Percentiles rank a stretch among this genome's conserved stretches.
These are phyloP conservation scores for Quercus ilex DNA, from an alignment of 306 rosid species.

Conservation along the genomic window DNA sequence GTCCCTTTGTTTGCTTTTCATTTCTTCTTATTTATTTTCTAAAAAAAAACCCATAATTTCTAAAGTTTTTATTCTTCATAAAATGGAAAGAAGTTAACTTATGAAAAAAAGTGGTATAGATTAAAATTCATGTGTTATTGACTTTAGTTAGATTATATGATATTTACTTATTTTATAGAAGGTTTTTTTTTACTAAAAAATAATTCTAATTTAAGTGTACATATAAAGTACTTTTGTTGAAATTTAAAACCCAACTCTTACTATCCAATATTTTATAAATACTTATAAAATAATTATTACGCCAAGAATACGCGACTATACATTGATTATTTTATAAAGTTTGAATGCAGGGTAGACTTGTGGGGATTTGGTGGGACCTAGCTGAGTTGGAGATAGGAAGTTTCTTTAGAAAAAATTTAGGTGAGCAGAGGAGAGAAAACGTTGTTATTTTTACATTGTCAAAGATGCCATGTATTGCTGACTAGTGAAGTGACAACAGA, in stretches of 20 bases:
- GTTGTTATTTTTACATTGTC: background rate
- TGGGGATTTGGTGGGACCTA: conserved; percentile 4
- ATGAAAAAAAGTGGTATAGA: too few species aligned
- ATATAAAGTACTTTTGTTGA: rapidly evolving
- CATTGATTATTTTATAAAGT: too few species aligned
- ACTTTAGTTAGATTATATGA: too few species aligned
- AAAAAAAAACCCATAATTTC: too few species aligned
- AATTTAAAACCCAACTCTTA: rapidly evolving
- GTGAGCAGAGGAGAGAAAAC: too few species aligned
- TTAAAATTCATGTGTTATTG: too few species aligned
- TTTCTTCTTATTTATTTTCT: background rate
- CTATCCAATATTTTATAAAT: rapidly evolving
- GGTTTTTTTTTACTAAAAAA: rapidly evolving
- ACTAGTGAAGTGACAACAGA: background rate
- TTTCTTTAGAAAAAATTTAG: background rate
- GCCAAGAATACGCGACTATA: rapidly evolving
- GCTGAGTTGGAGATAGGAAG: conserved; percentile 21
- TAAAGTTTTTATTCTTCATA: too few species aligned
- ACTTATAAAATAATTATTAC: rapidly evolving
- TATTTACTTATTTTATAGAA: too few species aligned
- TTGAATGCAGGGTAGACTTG: background rate
- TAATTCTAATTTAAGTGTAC: too few species aligned
- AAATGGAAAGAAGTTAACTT: too few species aligned
- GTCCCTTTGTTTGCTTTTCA: conserved; percentile 1
- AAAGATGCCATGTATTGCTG: background rate